A percentile compares a stretch with the other conserved stretches of the same genome.
Evolutionary conservation across 164 flowering plant genomes (phyloP).

Genomic region (Macadamia integrifolia): DNA sequence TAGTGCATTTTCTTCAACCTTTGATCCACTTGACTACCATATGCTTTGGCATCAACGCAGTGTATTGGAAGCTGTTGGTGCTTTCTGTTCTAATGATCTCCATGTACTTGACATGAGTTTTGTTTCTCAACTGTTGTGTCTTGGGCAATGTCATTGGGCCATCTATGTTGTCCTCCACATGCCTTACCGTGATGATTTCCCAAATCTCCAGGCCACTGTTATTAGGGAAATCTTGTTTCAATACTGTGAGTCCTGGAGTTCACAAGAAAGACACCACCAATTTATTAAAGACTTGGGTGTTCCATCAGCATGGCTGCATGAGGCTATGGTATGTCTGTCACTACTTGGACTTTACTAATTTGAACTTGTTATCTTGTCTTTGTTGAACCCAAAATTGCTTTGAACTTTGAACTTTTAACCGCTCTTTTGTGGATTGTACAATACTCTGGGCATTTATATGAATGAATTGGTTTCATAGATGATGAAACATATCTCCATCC

Average conservation of each 20-base stretch:
- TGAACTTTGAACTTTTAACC: not conserved
- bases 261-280: constrained; percentile 56
- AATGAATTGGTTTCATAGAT: not conserved
- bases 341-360: not conserved
- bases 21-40: constrained; percentile 95
- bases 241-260: constrained; percentile 88
- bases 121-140: constrained; percentile 75
- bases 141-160: constrained; percentile 95
- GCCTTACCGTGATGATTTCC: constrained; percentile 68
- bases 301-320: constrained; percentile 86
- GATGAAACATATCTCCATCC: not conserved
- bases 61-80: constrained; percentile 85
- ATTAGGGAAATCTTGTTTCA: constrained; percentile 92
- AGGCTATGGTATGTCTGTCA: constrained; percentile 68
- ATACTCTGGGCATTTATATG: not conserved
- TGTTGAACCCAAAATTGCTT: not conserved
- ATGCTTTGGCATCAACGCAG: constrained; percentile 99
- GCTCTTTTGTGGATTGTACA: not conserved
- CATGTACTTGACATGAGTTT: constrained; percentile 88
- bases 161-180: constrained; percentile 95
- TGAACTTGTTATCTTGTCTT: not conserved
- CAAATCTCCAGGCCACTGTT: constrained; percentile 61
- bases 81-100: constrained; percentile 73
- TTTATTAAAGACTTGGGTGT: constrained; percentile 81
- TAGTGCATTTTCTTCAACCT: constrained; percentile 84